Conservation (phyloP, 2,329 filamentous ascomycete species). For the Verticillium dahliae region DNA sequence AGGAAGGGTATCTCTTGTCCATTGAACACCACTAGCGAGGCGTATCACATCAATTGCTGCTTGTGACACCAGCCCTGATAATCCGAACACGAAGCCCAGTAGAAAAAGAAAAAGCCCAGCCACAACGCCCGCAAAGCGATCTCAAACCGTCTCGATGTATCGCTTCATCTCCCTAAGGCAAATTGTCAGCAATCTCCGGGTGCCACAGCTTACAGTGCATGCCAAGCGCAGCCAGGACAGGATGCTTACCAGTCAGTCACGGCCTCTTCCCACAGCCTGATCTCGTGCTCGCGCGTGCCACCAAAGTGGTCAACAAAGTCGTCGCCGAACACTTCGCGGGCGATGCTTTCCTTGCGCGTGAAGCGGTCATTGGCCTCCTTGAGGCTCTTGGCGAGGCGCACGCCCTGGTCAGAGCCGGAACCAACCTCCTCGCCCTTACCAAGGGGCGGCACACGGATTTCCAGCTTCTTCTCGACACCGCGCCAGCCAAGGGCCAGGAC, state of each 20-base stretch:
- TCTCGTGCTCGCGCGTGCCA: constrained; percentile 87
- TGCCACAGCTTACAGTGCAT: no score
- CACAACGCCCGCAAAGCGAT: background rate
- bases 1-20: background rate
- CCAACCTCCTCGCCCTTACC: constrained; percentile 81
- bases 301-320: constrained; percentile 94
- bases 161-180: constrained; percentile 62
- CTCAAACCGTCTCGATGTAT: constrained; percentile 69
- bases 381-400: constrained; percentile 74
- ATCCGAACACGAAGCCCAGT: background rate
- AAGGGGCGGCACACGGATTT: constrained; percentile 74
- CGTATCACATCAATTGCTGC: background rate
- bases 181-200: background rate
- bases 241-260: constrained; percentile 86
- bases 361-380: constrained; percentile 80
- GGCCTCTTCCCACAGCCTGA: constrained; percentile 86
- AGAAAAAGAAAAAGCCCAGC: background rate
- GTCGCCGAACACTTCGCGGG: constrained; percentile 89
- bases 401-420: constrained; percentile 61
- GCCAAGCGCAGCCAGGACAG: background rate
- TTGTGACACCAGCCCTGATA: background rate
- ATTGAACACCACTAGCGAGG: background rate
- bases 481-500: constrained; percentile 85
- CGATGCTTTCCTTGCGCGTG: constrained; percentile 70
- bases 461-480: constrained; percentile 86